Evolutionary conservation across 2,329 filamentous ascomycete species (phyloP), one percentile per base, ranked within the genome.

Genomic region (Lasiodiplodia sp.): DNA sequence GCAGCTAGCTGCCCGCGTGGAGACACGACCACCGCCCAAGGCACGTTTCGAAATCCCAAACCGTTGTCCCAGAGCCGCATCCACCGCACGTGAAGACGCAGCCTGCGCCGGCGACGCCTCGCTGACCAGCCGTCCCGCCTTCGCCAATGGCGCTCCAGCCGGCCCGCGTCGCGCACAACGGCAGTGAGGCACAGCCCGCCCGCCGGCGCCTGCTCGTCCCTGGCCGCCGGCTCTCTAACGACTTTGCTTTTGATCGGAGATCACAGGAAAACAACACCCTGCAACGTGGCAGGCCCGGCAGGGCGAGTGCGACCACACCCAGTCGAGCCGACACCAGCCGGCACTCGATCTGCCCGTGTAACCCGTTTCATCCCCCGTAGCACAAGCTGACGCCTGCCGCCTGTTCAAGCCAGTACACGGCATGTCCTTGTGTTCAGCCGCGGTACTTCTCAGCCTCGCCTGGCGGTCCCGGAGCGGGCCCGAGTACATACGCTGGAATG

Each of bases 221-320:
- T 51, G 58, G 38, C n/a, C 23, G 18, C 57, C 8, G 37, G 44
- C 58, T 21, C 25, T 52, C 23, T n/a, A 47, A 37, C 60, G 10
- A 16, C 47, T 52, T 64, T 52, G n/a, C 57, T 64, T 64, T 64
- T 64, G 60, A 64, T 64, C 60, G 60, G 60, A 52, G 60, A 64
- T 64, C 60, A 64, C 57, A 21, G 38, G 37, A 23, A 25, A 37
- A 38, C 31, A 10, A 34, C 55, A 6, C 63, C 49, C 65, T 67
- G 65, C 65, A 67, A 67, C 65, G 65, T 67, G 65, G 65, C 31
- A 34, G 58, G 65, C 65, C 64, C 58, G 6, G 52, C 52, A 66
- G 51, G 64, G 23, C n/a, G 52, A 66, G 65, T 67, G 65, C 38
- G 16, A 55, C 65, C 53, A 67, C 65, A 67, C 65, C 64, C 23